These are phyloP conservation scores for Penicillium verhagenii DNA, from an alignment of 495 filamentous ascomycete genomes.

Conservation along the genomic window DNA sequence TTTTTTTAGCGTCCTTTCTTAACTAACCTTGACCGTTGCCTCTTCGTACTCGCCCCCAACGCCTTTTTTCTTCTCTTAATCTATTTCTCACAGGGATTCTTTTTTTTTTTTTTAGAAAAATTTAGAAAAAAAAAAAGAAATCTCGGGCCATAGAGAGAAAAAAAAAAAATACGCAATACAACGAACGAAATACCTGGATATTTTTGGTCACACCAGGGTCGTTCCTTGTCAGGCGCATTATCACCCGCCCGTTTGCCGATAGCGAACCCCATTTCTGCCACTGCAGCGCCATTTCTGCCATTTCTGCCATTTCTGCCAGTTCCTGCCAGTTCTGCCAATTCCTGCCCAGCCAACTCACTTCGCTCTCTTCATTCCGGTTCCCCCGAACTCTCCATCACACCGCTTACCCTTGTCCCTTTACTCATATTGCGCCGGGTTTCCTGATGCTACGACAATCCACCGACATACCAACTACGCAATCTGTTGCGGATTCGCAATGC, in stretches of 20 bases:
- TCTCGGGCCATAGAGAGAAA: neutral
- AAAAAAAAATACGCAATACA: neutral
- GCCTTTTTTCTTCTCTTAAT: neutral
- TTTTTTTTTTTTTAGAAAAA: neutral
- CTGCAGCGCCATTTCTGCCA: no score
- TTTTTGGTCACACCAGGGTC: neutral
- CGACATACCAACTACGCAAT: constrained; percentile 15
- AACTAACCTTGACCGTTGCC: neutral
- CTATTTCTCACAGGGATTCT: neutral
- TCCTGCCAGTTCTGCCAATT: no score
- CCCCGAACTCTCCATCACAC: constrained; percentile 19
- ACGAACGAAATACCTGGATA: neutral
- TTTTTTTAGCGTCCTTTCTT: neutral
- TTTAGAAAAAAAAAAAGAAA: neutral
- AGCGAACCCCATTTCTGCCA: no score
- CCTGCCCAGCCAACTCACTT: constrained; percentile 27
- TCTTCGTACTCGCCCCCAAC: neutral
- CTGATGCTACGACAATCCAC: constrained; percentile 5
- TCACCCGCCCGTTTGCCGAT: constrained; percentile 28
- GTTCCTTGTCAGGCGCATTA: constrained; percentile 23
- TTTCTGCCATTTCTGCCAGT: no score
- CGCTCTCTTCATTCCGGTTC: constrained; percentile 7
- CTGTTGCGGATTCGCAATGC: constrained; percentile 20
- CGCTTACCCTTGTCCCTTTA: constrained; percentile 10
- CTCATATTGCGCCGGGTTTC: neutral